Base-by-base conservation (phyloP, 331 rosid genomes). In the Malus hybrid region DNA sequence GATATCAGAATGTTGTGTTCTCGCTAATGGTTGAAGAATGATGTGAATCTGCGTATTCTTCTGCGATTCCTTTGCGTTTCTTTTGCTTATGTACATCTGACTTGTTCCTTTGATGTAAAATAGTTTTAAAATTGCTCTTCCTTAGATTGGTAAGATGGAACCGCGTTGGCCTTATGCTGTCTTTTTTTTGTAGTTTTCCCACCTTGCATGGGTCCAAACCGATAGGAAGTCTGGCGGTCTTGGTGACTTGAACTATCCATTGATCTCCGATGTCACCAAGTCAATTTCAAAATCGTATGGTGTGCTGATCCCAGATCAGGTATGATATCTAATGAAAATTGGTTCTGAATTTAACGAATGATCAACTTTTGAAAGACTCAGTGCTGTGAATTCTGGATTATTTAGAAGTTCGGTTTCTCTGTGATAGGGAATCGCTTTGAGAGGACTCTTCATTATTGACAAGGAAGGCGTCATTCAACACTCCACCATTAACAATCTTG, bases 121-220 rank as follows among this genome's bases (percentile, higher is more conserved):
- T 73, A 57, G 70, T 52, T 55, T 19, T 10, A 24, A 44, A 13
- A 27, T 8, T 55, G 6, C 70, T 22, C 55, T 50, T 65, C 46
- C 69, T 46, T 22, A 8, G 4, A 29, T 6, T 65, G 32, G 34
- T 14, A 32, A 69, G 60, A 70, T 32, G 36, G 29, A 77, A 65
- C 56, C 12, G 27, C 22, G 19, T 22, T 44, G 70, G 70, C 44
- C 50, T 56, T 48, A 18, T 65, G 20, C 70, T 76, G 10, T 73
- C 72, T 67, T 50, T 39, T 36, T 76, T 12, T 73, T 69, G 76
- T 73, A 94, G 97, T 94, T 94, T 85, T 94, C 97, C 28, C 97
- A 94, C 70, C 97, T 94, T 86, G 99, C 99, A n/a, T 92, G 99
- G 99, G 86, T 94, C 81, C 99, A 95, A 86, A 92, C 99, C 22